Evolutionary conservation across 2,329 filamentous ascomycete species (phyloP).

Genomic region (Trichoderma sp.): DNA sequence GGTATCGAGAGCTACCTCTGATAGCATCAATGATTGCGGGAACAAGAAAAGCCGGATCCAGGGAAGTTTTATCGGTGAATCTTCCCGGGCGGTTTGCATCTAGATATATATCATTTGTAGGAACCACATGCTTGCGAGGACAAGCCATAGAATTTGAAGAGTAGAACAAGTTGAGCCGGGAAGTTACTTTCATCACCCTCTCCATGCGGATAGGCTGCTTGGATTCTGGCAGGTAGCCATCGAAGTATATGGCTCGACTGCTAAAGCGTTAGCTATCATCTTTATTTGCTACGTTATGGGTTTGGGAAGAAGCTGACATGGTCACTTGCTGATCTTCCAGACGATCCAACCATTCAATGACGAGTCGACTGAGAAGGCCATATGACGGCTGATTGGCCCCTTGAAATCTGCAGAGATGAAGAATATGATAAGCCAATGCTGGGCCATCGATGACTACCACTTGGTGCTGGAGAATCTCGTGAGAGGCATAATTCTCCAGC

Average conservation of each 20-base stretch:
- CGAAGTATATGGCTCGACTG: slow-evolving; percentile 71
- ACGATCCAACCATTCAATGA: slow-evolving; percentile 61
- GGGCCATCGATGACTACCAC: slow-evolving; percentile 71
- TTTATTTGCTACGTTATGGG: background rate
- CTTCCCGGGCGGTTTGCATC: slow-evolving; percentile 29
- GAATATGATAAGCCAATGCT: slow-evolving; percentile 71
- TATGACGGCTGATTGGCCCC: slow-evolving; percentile 61
- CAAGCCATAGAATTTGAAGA: slow-evolving; percentile 33
- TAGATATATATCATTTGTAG: slow-evolving; percentile 17
- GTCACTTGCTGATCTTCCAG: slow-evolving; percentile 54
- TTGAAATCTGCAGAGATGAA: slow-evolving; percentile 53
- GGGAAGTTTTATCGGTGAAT: slow-evolving; percentile 33
- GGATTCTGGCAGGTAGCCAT: slow-evolving; percentile 69
- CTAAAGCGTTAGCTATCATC: slow-evolving; percentile 16
- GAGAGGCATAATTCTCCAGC: slow-evolving; percentile 51
- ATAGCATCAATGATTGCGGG: slow-evolving; percentile 73
- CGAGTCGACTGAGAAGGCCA: slow-evolving; percentile 56
- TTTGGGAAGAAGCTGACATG: slow-evolving; percentile 51
- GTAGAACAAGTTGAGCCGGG: slow-evolving; percentile 51
- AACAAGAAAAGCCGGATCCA: slow-evolving; percentile 70
- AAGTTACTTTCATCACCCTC: slow-evolving; percentile 58
- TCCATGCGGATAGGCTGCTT: slow-evolving; percentile 64
- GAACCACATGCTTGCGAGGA: slow-evolving; percentile 24
- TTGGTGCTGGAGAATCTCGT: slow-evolving; percentile 41
- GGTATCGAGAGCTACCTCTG: slow-evolving; percentile 42